phyloP scores from a whole-genome alignment of 352 stramenopile genomes.

The Phytophthora aleatoria region DNA sequence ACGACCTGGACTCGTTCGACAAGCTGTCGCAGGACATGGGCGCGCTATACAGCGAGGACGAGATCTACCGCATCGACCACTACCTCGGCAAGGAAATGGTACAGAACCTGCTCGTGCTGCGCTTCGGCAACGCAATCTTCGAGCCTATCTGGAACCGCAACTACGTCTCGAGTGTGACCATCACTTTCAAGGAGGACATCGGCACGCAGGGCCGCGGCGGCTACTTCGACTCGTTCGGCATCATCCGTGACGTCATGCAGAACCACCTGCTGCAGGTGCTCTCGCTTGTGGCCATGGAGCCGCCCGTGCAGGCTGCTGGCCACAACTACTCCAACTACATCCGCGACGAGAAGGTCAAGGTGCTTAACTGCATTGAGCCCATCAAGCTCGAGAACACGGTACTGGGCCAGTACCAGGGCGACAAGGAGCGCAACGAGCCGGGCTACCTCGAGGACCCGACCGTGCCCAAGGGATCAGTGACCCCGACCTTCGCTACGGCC shows the following conservation, averaged over 20 bases:
- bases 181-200: conserved; percentile 98
- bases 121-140: conserved; percentile 98
- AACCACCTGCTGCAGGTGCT: conserved; percentile 99
- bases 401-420: conserved; percentile 96
- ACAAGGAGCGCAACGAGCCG: conserved; percentile 75
- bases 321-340: conserved; percentile 93
- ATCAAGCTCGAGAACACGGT: conserved; percentile 95
- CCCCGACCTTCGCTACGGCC: conserved; percentile 91
- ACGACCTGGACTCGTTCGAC: conserved; percentile 93
- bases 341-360: conserved; percentile 98
- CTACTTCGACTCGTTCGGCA: conserved; percentile 98
- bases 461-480: conserved; percentile 93
- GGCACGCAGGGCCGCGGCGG: conserved; percentile 94
- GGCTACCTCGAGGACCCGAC: conserved; percentile 97
- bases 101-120: conserved; percentile 96
- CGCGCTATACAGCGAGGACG: conserved; percentile 80
- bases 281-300: conserved; percentile 97
- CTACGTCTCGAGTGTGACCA: conserved; percentile 95
- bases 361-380: conserved; percentile 95
- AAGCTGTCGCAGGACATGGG: conserved; percentile 90
- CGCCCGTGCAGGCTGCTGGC: conserved; percentile 82
- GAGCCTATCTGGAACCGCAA: conserved; percentile 97
- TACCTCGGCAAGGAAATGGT: conserved; percentile 98
- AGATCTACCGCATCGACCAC: conserved; percentile 98
- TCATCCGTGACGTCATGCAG: conserved; percentile 99